phyloP scores from a whole-genome alignment of 805 yeast species.

The Kuraishia piskuri region DNA sequence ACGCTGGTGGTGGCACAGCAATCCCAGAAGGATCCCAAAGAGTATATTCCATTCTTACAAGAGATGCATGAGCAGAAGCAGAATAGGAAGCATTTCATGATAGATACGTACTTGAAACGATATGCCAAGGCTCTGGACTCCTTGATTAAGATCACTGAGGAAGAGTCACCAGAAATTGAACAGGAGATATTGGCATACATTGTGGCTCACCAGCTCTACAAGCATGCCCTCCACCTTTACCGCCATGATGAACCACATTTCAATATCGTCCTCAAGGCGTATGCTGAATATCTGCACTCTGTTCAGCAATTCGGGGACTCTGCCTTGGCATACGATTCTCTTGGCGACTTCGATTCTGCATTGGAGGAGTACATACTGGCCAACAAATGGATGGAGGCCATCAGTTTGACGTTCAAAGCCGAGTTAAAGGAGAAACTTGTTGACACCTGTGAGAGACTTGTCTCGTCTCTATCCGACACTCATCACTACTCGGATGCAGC shows the following conservation, averaged over 20 bases:
- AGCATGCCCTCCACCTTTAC: constrained; percentile 56
- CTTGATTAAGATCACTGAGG: constrained; percentile 39
- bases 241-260: constrained; percentile 48
- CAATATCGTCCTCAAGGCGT: constrained; percentile 43
- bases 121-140: constrained; percentile 61
- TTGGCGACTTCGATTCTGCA: constrained; percentile 50
- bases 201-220: constrained; percentile 59
- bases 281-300: constrained; percentile 54
- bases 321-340: constrained; percentile 67
- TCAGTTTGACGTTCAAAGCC: constrained; percentile 37
- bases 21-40: constrained; percentile 96
- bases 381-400: constrained; percentile 80
- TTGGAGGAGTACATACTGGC: constrained; percentile 61
- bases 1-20: constrained; percentile 87
- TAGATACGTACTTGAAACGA: constrained; percentile 71
- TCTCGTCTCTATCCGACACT: constrained; percentile 50
- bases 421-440: constrained; percentile 29
- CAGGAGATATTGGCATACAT: constrained; percentile 64
- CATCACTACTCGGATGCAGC: constrained; percentile 80
- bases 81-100: constrained; percentile 59
- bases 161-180: constrained; percentile 24
- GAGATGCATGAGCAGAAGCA: constrained; percentile 60
- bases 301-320: constrained; percentile 62
- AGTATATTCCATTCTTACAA: constrained; percentile 87
- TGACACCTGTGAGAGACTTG: constrained; percentile 51